Percentiles rank a stretch among this genome's conserved stretches.
Conservation (phyloP, 192 early-diverging fungal genomes). For the Linderina pennispora region DNA sequence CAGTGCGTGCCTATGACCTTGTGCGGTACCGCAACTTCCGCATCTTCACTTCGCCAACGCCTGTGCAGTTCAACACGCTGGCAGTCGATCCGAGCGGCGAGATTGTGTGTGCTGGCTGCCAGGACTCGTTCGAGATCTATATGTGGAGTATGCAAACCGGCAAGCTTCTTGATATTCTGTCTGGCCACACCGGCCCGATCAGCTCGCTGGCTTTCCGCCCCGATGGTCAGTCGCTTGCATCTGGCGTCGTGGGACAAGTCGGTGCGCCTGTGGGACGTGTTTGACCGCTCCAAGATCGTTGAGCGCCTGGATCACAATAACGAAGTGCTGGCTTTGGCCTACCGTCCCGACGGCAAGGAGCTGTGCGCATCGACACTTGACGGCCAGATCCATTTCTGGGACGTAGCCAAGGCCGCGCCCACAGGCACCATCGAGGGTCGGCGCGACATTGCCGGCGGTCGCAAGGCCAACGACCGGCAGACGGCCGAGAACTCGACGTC, state of each 20-base stretch:
- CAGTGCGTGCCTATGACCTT: slow-evolving; percentile 96
- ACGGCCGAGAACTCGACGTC: slow-evolving; percentile 78
- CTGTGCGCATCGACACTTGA: slow-evolving; percentile 84
- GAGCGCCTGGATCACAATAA: slow-evolving; percentile 73
- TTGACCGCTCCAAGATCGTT: slow-evolving; percentile 71
- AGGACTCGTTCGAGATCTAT: slow-evolving; percentile 95
- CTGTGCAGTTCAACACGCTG: slow-evolving; percentile 89
- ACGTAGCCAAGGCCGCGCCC: slow-evolving; percentile 68
- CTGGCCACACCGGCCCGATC: slow-evolving; percentile 91
- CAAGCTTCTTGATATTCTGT: slow-evolving; percentile 89
- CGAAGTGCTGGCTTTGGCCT: slow-evolving; percentile 86
- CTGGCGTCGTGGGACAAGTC: slow-evolving; percentile 91
- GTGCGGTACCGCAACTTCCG: slow-evolving; percentile 98
- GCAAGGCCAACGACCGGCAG: slow-evolving; percentile 67
- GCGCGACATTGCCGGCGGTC: slow-evolving; percentile 86
- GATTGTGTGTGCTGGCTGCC: slow-evolving; percentile 89
- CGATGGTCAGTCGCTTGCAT: slow-evolving; percentile 70
- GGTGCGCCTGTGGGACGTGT: slow-evolving; percentile 89
- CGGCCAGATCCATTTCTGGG: slow-evolving; percentile 93
- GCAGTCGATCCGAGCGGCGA: slow-evolving; percentile 97
- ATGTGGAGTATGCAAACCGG: slow-evolving; percentile 99
- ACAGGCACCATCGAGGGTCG: slow-evolving; percentile 81
- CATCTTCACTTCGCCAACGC: slow-evolving; percentile 92
- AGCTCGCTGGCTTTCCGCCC: slow-evolving; percentile 81
- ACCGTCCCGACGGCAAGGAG: slow-evolving; percentile 85